Evolutionary conservation across 2,329 filamentous ascomycete genomes (phyloP).

Genomic region (Beauveria pseudobassiana): DNA sequence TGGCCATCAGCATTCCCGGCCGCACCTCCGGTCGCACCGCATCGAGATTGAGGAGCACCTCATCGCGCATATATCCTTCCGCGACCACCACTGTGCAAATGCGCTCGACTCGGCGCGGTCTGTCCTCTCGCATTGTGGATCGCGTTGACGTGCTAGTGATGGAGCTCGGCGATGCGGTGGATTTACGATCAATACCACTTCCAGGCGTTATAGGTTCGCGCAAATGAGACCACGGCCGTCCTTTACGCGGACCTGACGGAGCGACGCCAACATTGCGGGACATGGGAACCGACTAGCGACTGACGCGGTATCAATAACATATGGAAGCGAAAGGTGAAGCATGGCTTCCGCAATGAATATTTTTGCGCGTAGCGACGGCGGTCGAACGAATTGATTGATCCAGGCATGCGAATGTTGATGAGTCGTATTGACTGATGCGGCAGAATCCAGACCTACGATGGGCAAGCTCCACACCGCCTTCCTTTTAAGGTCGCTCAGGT

Average conservation of each 20-base stretch:
- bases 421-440: slow-evolving; percentile 16
- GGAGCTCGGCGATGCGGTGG: slow-evolving; percentile 34
- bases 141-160: slow-evolving; percentile 43
- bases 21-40: slow-evolving; percentile 57
- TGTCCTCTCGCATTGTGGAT: slow-evolving; percentile 36
- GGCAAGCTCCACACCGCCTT: slow-evolving; percentile 19
- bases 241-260: slow-evolving; percentile 37
- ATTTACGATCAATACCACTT: slow-evolving; percentile 28
- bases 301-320: slow-evolving; percentile 14
- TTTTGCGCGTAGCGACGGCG: not conserved
- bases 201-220: slow-evolving; percentile 41
- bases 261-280: slow-evolving; percentile 33
- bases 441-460: slow-evolving; percentile 19
- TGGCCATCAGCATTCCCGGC: slow-evolving; percentile 64
- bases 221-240: slow-evolving; percentile 44
- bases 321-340: slow-evolving; percentile 10
- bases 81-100: slow-evolving; percentile 53
- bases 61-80: slow-evolving; percentile 69
- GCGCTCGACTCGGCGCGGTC: slow-evolving; percentile 32
- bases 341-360: not conserved
- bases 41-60: slow-evolving; percentile 71
- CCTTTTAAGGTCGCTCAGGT: slow-evolving; percentile 8
- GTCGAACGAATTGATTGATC: not conserved
- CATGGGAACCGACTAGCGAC: slow-evolving; percentile 22
- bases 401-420: slow-evolving; percentile 10